Evolutionary conservation across 164 flowering plant genomes (phyloP).

Genomic region (Nymphaea colorata): DNA sequence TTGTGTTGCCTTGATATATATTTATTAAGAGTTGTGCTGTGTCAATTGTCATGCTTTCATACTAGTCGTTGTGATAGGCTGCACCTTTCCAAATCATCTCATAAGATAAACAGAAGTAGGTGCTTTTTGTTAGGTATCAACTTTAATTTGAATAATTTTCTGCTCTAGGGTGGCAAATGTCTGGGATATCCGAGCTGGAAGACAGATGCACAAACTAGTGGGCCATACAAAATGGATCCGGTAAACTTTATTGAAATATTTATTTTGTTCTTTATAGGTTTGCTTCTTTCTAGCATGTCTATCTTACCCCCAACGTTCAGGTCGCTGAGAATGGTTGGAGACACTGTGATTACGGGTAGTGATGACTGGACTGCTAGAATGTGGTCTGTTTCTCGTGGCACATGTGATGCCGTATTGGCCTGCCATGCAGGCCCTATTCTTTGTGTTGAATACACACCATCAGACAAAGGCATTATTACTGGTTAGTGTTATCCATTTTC

Average conservation of each 20-base stretch:
- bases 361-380: constrained; percentile 99
- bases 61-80: no score
- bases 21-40: no score
- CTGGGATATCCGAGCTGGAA: constrained; percentile 98
- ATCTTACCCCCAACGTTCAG: constrained; percentile 27
- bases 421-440: constrained; percentile 94
- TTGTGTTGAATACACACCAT: constrained; percentile 66
- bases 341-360: constrained; percentile 84
- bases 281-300: not conserved
- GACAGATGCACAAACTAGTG: constrained; percentile 85
- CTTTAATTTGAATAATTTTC: not conserved
- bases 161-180: constrained; percentile 61
- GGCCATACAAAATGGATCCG: constrained; percentile 96
- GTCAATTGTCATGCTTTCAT: no score
- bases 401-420: constrained; percentile 93
- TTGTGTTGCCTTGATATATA: no score
- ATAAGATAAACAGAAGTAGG: no score
- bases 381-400: constrained; percentile 94
- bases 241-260: constrained; percentile 22
- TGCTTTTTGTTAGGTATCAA: no score
- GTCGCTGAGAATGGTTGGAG: constrained; percentile 95
- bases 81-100: no score
- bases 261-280: not conserved
- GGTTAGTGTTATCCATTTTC: constrained; percentile 26
- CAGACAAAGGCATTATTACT: constrained; percentile 83